Conservation (phyloP, 768 basidiomycete species). For the Panaeolus cyanescens region DNA sequence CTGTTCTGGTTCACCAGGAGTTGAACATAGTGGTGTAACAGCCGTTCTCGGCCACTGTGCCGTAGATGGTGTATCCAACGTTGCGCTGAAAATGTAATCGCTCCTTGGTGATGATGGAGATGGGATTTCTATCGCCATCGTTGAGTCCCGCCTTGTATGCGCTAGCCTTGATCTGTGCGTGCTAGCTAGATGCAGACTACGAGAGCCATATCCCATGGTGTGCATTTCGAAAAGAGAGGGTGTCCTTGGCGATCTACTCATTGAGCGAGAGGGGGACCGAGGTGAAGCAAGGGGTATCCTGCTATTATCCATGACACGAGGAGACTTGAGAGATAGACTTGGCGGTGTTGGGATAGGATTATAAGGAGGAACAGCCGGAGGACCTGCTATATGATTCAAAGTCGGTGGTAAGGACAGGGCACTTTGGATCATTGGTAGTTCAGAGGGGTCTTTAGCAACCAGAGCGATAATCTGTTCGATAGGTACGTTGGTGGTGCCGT, state of each 20-base stretch:
- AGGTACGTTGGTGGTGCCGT: conserved; percentile 61
- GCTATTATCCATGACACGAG: conserved; percentile 14
- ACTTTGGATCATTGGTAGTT: conserved; percentile 27
- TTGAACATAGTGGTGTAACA: not conserved
- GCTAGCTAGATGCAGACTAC: conserved; percentile 15
- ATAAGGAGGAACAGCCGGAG: conserved; percentile 25
- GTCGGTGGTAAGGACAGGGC: conserved; percentile 6
- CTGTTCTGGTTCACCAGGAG: conserved; percentile 8
- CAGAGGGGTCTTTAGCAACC: conserved; percentile 61
- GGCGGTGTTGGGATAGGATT: conserved; percentile 26
- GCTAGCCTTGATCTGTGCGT: not conserved
- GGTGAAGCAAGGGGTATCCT: conserved; percentile 24
- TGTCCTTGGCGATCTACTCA: conserved; percentile 23
- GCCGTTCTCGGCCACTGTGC: conserved; percentile 21
- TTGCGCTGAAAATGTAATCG: not conserved
- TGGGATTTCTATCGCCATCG: not conserved
- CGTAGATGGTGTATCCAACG: conserved; percentile 15
- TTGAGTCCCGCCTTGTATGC: not conserved
- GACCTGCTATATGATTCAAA: conserved; percentile 4
- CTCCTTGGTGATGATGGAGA: not conserved
- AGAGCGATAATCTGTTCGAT: conserved; percentile 62
- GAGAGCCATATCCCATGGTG: conserved; percentile 25
- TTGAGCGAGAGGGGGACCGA: conserved; percentile 23
- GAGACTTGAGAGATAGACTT: conserved; percentile 12
- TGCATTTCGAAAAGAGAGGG: conserved; percentile 33